Evolutionary conservation across 73 alveolate species (phyloP).

Genomic region (Paramecium biaurelia): DNA sequence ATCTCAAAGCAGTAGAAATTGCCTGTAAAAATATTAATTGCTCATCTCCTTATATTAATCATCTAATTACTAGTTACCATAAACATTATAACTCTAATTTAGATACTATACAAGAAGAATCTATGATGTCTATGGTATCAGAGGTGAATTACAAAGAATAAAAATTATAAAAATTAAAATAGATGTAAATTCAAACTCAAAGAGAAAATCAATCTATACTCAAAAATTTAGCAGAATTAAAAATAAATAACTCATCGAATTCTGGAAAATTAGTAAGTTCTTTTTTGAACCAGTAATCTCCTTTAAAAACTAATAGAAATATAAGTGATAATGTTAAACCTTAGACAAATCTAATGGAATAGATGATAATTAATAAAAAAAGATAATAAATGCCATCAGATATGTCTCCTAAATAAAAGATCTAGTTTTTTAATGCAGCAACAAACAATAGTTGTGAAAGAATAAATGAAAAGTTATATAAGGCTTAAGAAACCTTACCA

Average conservation of each 20-base stretch:
- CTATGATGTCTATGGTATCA: constrained; percentile 29
- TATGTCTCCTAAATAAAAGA: neutral
- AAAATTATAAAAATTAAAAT: neutral
- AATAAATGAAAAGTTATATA: neutral
- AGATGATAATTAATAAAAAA: constrained; percentile 10
- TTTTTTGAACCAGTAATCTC: neutral
- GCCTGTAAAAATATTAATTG: constrained; percentile 58
- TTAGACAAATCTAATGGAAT: neutral
- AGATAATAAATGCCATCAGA: constrained; percentile 35
- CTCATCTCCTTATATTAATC: constrained; percentile 59
- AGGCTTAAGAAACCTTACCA: neutral
- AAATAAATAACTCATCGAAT: neutral
- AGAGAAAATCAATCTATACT: neutral
- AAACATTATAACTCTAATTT: constrained; percentile 58
- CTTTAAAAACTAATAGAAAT: constrained; percentile 11
- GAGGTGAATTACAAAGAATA: constrained; percentile 17
- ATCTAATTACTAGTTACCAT: constrained; percentile 55
- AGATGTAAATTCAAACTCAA: neutral
- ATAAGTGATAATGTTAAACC: constrained; percentile 46
- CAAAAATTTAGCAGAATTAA: neutral
- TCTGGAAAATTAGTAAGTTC: neutral
- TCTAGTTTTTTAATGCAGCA: neutral
- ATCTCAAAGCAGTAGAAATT: constrained; percentile 60
- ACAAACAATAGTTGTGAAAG: neutral
- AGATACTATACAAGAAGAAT: constrained; percentile 48